These are phyloP conservation scores for Fraxinus sp. DNA, from an alignment of 305 asterid species.

Conservation along the genomic window DNA sequence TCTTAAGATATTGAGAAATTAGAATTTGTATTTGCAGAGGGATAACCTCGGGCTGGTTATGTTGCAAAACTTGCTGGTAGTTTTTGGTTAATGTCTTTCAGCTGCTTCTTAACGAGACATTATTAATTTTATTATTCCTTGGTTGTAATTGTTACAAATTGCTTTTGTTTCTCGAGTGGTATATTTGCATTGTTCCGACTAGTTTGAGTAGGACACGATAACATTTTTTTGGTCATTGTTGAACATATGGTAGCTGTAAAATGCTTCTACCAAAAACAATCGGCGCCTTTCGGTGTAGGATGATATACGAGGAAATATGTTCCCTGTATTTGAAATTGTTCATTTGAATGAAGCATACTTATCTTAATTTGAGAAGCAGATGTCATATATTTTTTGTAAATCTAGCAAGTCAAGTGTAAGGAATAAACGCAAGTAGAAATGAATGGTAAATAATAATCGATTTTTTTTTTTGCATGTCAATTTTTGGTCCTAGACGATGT, in stretches of 20 bases:
- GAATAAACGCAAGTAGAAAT: background rate
- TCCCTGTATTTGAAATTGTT: background rate
- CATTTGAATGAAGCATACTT: background rate
- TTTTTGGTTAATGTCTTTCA: no score
- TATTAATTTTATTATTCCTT: background rate
- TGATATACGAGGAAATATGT: background rate
- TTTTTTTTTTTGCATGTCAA: no score
- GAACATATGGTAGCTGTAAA: background rate
- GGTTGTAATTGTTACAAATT: slow-evolving; percentile 9
- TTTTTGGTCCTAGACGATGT: no score
- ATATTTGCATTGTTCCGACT: background rate
- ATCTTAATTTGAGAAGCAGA: slow-evolving; percentile 16
- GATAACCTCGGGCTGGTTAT: no score
- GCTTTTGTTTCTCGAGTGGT: background rate
- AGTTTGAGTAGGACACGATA: background rate
- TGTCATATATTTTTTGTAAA: background rate
- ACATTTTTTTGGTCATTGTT: background rate
- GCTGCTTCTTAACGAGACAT: no score
- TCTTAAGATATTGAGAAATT: no score
- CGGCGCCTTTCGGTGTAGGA: background rate
- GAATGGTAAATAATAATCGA: background rate
- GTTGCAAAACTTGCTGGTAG: no score
- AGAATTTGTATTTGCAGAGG: no score
- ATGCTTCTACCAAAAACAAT: background rate
- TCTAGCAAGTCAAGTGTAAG: background rate